Percentiles rank a stretch among this genome's conserved stretches.
Evolutionary conservation across 2,329 filamentous ascomycete species (phyloP).

Genomic region (Chlorencoelia australis): DNA sequence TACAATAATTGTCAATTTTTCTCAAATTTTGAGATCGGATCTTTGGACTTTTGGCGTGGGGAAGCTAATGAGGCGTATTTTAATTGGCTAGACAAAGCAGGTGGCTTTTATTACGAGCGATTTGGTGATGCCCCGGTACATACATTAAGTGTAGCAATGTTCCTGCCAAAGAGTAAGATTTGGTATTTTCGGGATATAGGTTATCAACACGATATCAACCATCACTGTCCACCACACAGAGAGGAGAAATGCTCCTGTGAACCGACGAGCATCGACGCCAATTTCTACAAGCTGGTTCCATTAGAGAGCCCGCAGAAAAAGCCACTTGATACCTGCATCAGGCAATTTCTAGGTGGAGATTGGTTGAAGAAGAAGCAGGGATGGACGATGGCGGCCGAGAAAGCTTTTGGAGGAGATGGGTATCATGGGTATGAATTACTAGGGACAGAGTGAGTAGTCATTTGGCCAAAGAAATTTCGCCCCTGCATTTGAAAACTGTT

Average conservation of each 20-base stretch:
- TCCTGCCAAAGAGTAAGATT: constrained; percentile 81
- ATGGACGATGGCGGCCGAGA: constrained; percentile 33
- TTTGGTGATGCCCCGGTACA: constrained; percentile 97
- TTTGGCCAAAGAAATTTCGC: no score
- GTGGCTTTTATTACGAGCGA: constrained; percentile 96
- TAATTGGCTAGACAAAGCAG: constrained; percentile 72
- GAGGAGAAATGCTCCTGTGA: constrained; percentile 32
- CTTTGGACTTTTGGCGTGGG: constrained; percentile 81
- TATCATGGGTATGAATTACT: constrained; percentile 31
- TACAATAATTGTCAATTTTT: constrained; percentile 99
- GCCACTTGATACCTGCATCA: constrained; percentile 36
- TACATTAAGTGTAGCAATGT: constrained; percentile 77
- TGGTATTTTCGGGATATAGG: constrained; percentile 98
- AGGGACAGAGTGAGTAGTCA: constrained; percentile 9
- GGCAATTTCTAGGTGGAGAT: constrained; percentile 34
- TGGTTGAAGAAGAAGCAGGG: constrained; percentile 34
- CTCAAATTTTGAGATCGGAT: constrained; percentile 97
- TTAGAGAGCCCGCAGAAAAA: constrained; percentile 37
- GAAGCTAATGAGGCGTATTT: constrained; percentile 85
- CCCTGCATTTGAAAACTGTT: no score
- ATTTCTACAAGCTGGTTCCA: constrained; percentile 38
- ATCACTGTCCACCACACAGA: constrained; percentile 28
- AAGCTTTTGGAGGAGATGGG: constrained; percentile 34
- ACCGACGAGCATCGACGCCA: constrained; percentile 34
- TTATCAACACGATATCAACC: constrained; percentile 67